Conservation (phyloP, 352 stramenopile species). For the Globisporangium spiculum region DNA sequence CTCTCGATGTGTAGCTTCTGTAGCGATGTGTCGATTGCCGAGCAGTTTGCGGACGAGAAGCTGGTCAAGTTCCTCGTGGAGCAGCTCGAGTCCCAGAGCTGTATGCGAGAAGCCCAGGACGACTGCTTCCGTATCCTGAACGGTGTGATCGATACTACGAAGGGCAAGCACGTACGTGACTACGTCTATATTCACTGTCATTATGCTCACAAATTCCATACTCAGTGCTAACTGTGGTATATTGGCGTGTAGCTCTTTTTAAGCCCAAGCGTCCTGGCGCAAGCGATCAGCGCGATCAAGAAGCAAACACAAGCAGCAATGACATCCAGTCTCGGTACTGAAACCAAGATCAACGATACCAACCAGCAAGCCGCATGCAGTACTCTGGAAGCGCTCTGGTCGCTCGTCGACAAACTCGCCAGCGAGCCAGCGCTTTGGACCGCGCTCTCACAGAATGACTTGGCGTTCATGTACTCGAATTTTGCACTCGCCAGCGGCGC, state of each 20-base stretch:
- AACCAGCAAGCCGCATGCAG: slow-evolving; percentile 14
- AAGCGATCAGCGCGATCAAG: slow-evolving; percentile 51
- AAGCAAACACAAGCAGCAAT: slow-evolving; percentile 19
- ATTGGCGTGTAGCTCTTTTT: slow-evolving; percentile 38
- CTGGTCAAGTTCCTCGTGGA: slow-evolving; percentile 55
- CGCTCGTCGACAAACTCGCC: slow-evolving; percentile 40
- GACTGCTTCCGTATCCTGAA: slow-evolving; percentile 57
- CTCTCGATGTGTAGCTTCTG: slow-evolving; percentile 51
- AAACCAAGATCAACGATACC: slow-evolving; percentile 17
- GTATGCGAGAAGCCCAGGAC: slow-evolving; percentile 23
- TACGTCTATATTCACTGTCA: too few relatives aligned
- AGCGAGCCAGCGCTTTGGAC: slow-evolving; percentile 39
- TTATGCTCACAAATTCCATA: slow-evolving; percentile 2
- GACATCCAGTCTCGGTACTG: neutral
- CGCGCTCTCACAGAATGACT: slow-evolving; percentile 45
- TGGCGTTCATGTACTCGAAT: slow-evolving; percentile 63
- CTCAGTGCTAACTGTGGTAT: slow-evolving; percentile 1
- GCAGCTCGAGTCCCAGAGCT: slow-evolving; percentile 33
- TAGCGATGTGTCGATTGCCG: slow-evolving; percentile 39
- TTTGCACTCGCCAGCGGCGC: slow-evolving; percentile 40
- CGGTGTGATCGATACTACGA: slow-evolving; percentile 41
- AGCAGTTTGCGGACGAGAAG: slow-evolving; percentile 63
- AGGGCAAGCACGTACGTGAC: slow-evolving; percentile 38
- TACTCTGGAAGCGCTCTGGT: slow-evolving; percentile 41
- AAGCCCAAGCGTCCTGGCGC: slow-evolving; percentile 37